These are phyloP conservation scores for Ascochyta lentis DNA, from an alignment of 2,329 filamentous ascomycete genomes.

Conservation along the genomic window DNA sequence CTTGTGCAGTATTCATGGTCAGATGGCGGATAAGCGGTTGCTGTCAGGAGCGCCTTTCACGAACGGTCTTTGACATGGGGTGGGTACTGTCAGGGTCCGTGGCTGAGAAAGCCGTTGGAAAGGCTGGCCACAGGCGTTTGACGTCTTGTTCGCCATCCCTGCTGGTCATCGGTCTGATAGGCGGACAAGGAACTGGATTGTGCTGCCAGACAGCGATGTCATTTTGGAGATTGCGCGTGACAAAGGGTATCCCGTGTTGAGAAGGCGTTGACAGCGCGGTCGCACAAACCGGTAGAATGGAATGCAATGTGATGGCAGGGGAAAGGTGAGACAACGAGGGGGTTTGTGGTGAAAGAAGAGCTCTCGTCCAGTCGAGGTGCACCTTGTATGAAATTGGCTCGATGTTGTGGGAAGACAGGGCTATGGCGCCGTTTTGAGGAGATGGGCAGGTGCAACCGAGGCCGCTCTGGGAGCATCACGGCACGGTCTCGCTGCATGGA, in stretches of 20 bases:
- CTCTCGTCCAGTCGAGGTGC: neutral
- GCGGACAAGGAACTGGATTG: slow-evolving; percentile 1
- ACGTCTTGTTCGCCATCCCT: neutral
- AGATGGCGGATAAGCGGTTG: slow-evolving; percentile 1
- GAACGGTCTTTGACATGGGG: slow-evolving; percentile 11
- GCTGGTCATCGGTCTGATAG: neutral
- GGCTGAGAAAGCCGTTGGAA: slow-evolving; percentile 2
- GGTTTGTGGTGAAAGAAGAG: neutral
- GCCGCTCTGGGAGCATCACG: neutral
- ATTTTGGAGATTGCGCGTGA: slow-evolving; percentile 11
- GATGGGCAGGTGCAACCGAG: slow-evolving; percentile 9
- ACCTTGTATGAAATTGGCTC: neutral
- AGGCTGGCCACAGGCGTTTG: neutral
- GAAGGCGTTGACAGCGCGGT: neutral
- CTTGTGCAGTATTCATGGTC: neutral
- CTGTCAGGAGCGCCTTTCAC: slow-evolving; percentile 5
- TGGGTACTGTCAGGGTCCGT: slow-evolving; percentile 4
- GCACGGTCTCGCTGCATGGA: neutral
- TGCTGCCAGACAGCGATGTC: slow-evolving; percentile 4
- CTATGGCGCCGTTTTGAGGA: slow-evolving; percentile 5
- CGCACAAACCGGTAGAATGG: slow-evolving; percentile 6
- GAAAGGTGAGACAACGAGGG: neutral
- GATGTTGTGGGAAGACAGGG: slow-evolving; percentile 5
- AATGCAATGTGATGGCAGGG: slow-evolving; percentile 8
- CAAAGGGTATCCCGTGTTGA: slow-evolving; percentile 4